These are phyloP conservation scores for Calonectria honghensis DNA, from an alignment of 2,329 filamentous ascomycete species.

Conservation along the genomic window DNA sequence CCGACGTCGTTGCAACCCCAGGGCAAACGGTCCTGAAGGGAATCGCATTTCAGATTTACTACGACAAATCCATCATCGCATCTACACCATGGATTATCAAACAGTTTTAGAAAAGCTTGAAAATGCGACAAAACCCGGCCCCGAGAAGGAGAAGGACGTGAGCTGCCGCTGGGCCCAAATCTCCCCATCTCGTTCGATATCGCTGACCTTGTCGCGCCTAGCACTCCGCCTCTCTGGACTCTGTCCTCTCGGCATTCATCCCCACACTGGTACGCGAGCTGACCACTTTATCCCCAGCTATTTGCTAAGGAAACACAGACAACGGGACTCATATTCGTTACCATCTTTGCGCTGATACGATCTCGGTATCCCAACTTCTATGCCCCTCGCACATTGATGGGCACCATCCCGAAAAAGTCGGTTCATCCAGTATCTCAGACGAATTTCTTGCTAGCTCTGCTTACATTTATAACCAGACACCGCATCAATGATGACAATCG, in stretches of 20 bases:
- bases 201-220: neutral
- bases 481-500: neutral
- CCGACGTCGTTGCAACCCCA: neutral
- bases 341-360: constrained; percentile 2
- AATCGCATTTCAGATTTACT: neutral
- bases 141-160: neutral
- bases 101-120: neutral
- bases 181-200: neutral
- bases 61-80: no score
- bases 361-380: neutral
- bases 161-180: neutral
- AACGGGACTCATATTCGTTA: neutral
- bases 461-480: neutral
- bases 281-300: neutral
- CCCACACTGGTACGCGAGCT: neutral
- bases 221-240: neutral
- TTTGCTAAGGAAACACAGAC: neutral
- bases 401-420: constrained; percentile 1
- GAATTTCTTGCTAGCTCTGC: neutral
- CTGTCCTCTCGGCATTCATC: neutral
- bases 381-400: constrained; percentile 6
- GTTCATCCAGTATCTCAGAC: neutral
- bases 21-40: no score
- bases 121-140: neutral
- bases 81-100: neutral